Conservation (phyloP, 2,329 filamentous ascomycete genomes). For the Neonectria punicea region DNA sequence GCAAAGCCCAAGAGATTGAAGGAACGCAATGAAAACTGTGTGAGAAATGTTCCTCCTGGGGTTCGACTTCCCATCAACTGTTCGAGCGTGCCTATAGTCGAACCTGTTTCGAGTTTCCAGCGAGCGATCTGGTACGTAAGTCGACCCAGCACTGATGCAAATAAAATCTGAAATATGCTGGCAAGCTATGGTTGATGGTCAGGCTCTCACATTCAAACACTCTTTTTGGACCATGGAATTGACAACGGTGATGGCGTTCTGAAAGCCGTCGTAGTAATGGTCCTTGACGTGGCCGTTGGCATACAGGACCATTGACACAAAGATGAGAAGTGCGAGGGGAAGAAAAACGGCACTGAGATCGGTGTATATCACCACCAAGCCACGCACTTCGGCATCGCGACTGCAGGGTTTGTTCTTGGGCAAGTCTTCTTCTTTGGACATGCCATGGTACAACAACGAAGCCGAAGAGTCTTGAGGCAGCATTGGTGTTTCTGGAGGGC, state of each 20-base stretch:
- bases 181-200: not conserved
- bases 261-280: not conserved
- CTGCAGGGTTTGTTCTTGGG: too few relatives aligned
- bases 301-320: not conserved
- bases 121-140: too few relatives aligned
- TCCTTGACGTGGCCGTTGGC: not conserved
- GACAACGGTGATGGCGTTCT: not conserved
- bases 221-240: not conserved
- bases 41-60: too few relatives aligned
- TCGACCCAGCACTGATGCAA: slow-evolving; percentile 21
- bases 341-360: not conserved
- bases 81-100: too few relatives aligned
- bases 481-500: not conserved
- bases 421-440: not conserved
- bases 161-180: slow-evolving; percentile 20
- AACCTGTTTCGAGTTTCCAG: too few relatives aligned
- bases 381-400: not conserved
- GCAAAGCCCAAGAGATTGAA: too few relatives aligned
- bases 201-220: not conserved
- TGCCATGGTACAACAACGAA: not conserved
- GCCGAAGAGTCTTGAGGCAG: not conserved
- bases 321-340: not conserved
- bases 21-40: too few relatives aligned
- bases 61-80: too few relatives aligned
- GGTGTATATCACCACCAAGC: not conserved